phyloP scores from a whole-genome alignment of 2,329 filamentous ascomycete genomes.

The Pseudopithomyces maydicus region DNA sequence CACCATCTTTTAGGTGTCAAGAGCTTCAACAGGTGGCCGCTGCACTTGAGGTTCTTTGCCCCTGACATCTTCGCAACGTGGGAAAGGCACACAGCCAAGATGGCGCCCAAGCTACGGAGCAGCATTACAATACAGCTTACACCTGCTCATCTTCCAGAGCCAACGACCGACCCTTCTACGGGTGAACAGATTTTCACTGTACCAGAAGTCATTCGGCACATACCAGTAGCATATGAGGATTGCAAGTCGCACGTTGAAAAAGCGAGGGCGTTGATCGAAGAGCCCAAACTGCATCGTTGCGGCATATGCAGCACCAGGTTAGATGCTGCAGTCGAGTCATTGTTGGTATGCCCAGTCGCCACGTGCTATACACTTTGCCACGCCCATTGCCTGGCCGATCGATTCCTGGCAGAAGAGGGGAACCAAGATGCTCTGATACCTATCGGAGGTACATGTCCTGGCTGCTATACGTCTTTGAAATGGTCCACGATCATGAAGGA shows the following conservation, averaged over 20 bases:
- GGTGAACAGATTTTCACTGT: slow-evolving; percentile 16
- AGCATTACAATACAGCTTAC: slow-evolving; percentile 36
- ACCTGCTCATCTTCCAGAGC: slow-evolving; percentile 31
- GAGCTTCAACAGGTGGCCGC: slow-evolving; percentile 83
- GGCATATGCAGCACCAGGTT: slow-evolving; percentile 54
- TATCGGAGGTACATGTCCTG: slow-evolving; percentile 70
- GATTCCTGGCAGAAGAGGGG: slow-evolving; percentile 54
- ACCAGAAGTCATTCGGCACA: slow-evolving; percentile 40
- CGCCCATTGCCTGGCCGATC: slow-evolving; percentile 59
- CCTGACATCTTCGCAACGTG: slow-evolving; percentile 72
- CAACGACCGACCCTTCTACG: slow-evolving; percentile 17
- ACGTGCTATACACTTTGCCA: slow-evolving; percentile 59
- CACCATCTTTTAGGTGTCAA: slow-evolving; percentile 78
- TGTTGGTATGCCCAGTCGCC: slow-evolving; percentile 58
- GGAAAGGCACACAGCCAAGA: slow-evolving; percentile 56
- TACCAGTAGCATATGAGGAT: slow-evolving; percentile 60
- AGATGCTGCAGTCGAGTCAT: slow-evolving; percentile 45
- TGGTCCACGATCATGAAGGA: slow-evolving; percentile 87
- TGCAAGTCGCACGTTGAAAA: slow-evolving; percentile 60
- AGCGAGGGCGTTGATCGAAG: slow-evolving; percentile 40
- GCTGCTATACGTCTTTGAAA: slow-evolving; percentile 64
- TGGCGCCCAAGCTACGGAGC: slow-evolving; percentile 28
- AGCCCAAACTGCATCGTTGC: slow-evolving; percentile 43
- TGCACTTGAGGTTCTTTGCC: slow-evolving; percentile 79
- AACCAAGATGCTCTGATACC: slow-evolving; percentile 64